Conservation (phyloP, 371 early-diverging fungal species). For the Zancudomyces culisetae region DNA sequence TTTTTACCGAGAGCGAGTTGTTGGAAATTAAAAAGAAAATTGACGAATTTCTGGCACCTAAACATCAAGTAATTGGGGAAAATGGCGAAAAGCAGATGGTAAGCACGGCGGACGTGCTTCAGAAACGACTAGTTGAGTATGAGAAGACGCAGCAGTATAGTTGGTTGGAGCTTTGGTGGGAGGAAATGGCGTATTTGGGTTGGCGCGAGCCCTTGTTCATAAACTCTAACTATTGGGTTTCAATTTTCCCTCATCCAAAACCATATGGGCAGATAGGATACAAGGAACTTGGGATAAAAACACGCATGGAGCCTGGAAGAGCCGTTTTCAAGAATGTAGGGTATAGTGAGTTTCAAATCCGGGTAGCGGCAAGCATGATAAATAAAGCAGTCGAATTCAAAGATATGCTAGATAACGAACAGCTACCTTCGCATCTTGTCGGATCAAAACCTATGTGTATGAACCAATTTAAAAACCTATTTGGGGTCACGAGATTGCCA, state of each 20-base stretch:
- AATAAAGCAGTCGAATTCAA: slow-evolving; percentile 47
- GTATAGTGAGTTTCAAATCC: slow-evolving; percentile 58
- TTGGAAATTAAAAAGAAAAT: slow-evolving; percentile 18
- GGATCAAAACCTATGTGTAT: slow-evolving; percentile 43
- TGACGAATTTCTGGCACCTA: neutral
- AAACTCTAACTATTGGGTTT: slow-evolving; percentile 78
- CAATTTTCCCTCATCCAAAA: slow-evolving; percentile 41
- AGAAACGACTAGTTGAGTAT: slow-evolving; percentile 28
- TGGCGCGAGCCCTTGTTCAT: slow-evolving; percentile 75
- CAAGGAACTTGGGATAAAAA: neutral
- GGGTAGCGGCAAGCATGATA: slow-evolving; percentile 68
- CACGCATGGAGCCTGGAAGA: neutral
- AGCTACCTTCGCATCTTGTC: slow-evolving; percentile 26
- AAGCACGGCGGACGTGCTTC: slow-evolving; percentile 25
- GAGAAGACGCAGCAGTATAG: slow-evolving; percentile 35
- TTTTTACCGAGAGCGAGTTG: slow-evolving; percentile 12
- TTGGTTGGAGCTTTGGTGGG: slow-evolving; percentile 91
- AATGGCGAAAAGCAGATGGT: slow-evolving; percentile 25
- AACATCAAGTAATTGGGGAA: neutral
- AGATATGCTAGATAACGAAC: slow-evolving; percentile 32
- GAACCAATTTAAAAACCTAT: slow-evolving; percentile 63
- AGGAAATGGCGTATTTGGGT: slow-evolving; percentile 64
- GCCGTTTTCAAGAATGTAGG: slow-evolving; percentile 14
- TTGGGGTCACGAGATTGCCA: slow-evolving; percentile 66
- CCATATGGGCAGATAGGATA: slow-evolving; percentile 15